Conservation (phyloP, 805 yeast genomes). For the Candida orba region DNA sequence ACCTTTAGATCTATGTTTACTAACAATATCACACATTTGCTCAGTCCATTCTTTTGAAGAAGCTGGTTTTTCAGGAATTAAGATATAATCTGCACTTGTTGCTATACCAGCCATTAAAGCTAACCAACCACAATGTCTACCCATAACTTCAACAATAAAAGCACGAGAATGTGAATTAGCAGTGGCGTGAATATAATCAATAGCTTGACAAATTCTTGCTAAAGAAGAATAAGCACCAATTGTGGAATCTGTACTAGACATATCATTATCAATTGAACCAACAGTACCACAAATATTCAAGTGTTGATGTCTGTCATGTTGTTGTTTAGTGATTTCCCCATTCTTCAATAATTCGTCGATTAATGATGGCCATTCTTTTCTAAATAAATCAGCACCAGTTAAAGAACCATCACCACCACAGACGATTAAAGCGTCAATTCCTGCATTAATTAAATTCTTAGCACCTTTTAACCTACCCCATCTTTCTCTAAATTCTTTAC, state of each 20-base stretch:
- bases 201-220: conserved; percentile 65
- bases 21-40: conserved; percentile 55
- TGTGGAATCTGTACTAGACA: conserved; percentile 79
- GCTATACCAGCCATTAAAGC: conserved; percentile 77
- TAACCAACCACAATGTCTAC: conserved; percentile 86
- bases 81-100: conserved; percentile 72
- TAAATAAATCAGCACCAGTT: conserved; percentile 74
- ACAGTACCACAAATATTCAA: conserved; percentile 69
- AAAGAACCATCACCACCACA: conserved; percentile 83
- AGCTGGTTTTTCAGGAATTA: conserved; percentile 77
- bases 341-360: conserved; percentile 45
- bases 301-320: conserved; percentile 42
- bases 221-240: conserved; percentile 77
- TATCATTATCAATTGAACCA: conserved; percentile 80
- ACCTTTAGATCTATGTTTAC: conserved; percentile 62
- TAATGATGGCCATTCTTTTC: conserved; percentile 72
- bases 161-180: conserved; percentile 81
- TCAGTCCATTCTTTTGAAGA: conserved; percentile 56
- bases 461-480: conserved; percentile 60
- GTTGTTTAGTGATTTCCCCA: conserved; percentile 38
- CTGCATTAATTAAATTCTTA: conserved; percentile 56
- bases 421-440: conserved; percentile 72
- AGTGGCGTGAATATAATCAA: conserved; percentile 79
- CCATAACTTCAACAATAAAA: conserved; percentile 82
- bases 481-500: conserved; percentile 58